Evolutionary conservation across 2,329 filamentous ascomycete genomes (phyloP), one percentile per base, ranked within the genome.

Genomic region (Cladorrhinum sp.): DNA sequence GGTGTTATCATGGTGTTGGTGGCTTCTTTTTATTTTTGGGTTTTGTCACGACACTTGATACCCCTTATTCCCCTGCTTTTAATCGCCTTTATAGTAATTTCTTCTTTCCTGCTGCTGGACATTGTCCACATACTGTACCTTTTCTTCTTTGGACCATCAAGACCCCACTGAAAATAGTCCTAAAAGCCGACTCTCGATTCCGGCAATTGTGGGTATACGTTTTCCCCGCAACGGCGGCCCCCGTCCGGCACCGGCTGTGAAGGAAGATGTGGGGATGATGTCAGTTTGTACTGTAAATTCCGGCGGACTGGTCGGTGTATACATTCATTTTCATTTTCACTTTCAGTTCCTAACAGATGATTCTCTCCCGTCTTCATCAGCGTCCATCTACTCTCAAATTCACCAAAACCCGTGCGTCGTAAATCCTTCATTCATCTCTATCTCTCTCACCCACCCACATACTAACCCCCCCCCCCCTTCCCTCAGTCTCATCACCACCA

Each of bases 11-110:
- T 33, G 58, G 2, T 58, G n/a, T n/a, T n/a, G n/a, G n/a, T 21
- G 30, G 54, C 51, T 54, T 49, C 18, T 42, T 33, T 39, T 46
- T 26, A 2, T 28, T 60, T 57, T 23, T 42, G 36, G 8, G 39
- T 33, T 57, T 57, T 55, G 59, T 64, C 65, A 64, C 62, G 64
- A 66, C 62, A 64, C 72, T 74, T 72, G 74, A 79, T 78, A 79
- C 76, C 77, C 75, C 68, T 62, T 66, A 36, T 58, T 23, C 28
- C 18, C 21, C n/a, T 16, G 1, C 21, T 26, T 9, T 26, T 1
- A n/a, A 24, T 12, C 24, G 33, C 2, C n/a, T 14, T 33, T 55
- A 42, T 20, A 53, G 50, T 58, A 55, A 28, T 46, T 55, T 28
- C 50, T n/a, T 30, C 16, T 9, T n/a, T 9, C 23, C 46, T 56